Percentiles rank a stretch among this genome's conserved stretches.
These are phyloP conservation scores for Cyclotella choctawhatcheeana DNA, from an alignment of 108 stramenopile species.

Conservation along the genomic window DNA sequence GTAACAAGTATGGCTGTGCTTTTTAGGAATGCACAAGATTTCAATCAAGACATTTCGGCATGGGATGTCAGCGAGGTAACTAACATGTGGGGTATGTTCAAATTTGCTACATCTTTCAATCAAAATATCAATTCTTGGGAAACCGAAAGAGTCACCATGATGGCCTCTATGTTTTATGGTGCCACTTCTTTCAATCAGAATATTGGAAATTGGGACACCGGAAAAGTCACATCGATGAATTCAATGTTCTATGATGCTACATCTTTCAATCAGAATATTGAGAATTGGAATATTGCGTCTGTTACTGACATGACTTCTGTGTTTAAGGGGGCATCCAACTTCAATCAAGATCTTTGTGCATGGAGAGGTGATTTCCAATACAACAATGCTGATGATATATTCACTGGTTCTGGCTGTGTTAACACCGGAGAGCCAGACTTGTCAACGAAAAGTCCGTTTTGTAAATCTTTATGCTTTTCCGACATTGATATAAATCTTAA, in stretches of 20 bases:
- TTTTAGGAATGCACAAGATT: too few relatives aligned
- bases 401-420: background rate
- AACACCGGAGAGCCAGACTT: too few relatives aligned
- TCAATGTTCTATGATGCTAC: background rate
- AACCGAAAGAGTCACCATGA: background rate
- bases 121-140: background rate
- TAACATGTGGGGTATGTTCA: too few relatives aligned
- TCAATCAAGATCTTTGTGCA: background rate
- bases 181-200: background rate
- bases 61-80: too few relatives aligned
- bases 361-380: background rate
- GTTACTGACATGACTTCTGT: background rate
- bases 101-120: too few relatives aligned
- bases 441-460: background rate
- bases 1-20: too few relatives aligned
- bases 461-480: background rate
- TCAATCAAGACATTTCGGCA: too few relatives aligned
- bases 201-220: background rate
- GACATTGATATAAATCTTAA: too few relatives aligned
- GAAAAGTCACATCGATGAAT: background rate
- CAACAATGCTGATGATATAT: background rate
- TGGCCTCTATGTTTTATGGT: background rate
- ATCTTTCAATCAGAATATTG: background rate
- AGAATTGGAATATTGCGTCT: background rate
- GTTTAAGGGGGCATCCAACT: too few relatives aligned